Evolutionary conservation across 169 alveolate species (phyloP).

Genomic region (Plasmodium falciparum): DNA sequence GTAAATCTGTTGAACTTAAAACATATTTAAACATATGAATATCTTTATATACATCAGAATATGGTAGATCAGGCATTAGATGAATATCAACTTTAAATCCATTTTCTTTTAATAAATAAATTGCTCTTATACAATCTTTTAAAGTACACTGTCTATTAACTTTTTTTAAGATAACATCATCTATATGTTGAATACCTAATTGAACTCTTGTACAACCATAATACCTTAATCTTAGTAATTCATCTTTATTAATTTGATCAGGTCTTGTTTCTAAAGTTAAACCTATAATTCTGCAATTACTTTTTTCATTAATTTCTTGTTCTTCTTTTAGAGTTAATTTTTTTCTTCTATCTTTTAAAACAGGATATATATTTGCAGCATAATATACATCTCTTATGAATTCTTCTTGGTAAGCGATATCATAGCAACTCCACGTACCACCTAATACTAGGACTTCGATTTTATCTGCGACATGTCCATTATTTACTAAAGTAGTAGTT

Average conservation of each 20-base stretch:
- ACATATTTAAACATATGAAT: constrained; percentile 91
- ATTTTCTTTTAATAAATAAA: constrained; percentile 91
- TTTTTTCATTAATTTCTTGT: constrained; percentile 80
- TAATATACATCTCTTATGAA: constrained; percentile 94
- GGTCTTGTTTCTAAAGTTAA: constrained; percentile 94
- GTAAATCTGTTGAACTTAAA: constrained; percentile 89
- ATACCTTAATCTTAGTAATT: constrained; percentile 87
- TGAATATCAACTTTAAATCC: constrained; percentile 96
- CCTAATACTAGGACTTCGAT: constrained; percentile 95
- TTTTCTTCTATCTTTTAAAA: constrained; percentile 78
- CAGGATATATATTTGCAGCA: constrained; percentile 93
- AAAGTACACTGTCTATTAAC: constrained; percentile 90
- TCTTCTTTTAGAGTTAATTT: constrained; percentile 76
- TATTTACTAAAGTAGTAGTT: constrained; percentile 91
- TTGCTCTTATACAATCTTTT: constrained; percentile 89
- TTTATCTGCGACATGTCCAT: constrained; percentile 95
- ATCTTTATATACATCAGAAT: constrained; percentile 89
- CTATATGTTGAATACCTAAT: constrained; percentile 95
- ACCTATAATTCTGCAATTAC: constrained; percentile 83
- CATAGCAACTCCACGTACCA: constrained; percentile 96
- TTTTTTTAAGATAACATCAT: constrained; percentile 87
- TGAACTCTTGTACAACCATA: constrained; percentile 95
- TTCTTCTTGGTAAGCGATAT: constrained; percentile 91
- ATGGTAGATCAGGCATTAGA: constrained; percentile 95
- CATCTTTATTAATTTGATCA: constrained; percentile 91